phyloP scores from a whole-genome alignment of 2,329 filamentous ascomycete species.

The Aspergillus fischeri region DNA sequence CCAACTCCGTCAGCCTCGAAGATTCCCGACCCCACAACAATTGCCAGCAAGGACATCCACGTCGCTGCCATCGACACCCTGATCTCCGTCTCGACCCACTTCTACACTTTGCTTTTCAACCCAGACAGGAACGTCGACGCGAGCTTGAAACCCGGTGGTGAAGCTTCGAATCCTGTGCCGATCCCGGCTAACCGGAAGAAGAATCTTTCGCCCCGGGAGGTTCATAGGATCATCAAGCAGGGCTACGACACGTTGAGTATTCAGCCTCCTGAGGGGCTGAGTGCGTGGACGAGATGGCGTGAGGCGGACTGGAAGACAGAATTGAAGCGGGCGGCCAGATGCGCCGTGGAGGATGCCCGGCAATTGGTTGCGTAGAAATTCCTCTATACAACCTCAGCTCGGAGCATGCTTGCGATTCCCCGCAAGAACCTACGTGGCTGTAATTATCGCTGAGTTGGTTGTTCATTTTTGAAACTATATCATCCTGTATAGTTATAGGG shows the following conservation, averaged over 20 bases:
- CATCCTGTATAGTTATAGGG: not conserved
- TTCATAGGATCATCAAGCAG: slow-evolving; percentile 88
- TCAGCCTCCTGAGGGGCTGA: slow-evolving; percentile 79
- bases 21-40: slow-evolving; percentile 10
- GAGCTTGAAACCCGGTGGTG: slow-evolving; percentile 8
- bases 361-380: slow-evolving; percentile 34
- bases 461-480: not conserved
- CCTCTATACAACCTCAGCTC: not conserved
- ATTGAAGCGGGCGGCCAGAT: slow-evolving; percentile 81
- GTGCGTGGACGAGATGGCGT: slow-evolving; percentile 78
- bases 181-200: slow-evolving; percentile 47
- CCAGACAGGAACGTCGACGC: slow-evolving; percentile 44
- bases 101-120: slow-evolving; percentile 68
- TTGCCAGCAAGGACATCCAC: slow-evolving; percentile 20
- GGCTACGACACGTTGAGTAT: slow-evolving; percentile 95
- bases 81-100: slow-evolving; percentile 74
- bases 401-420: not conserved
- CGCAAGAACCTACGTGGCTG: not conserved
- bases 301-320: slow-evolving; percentile 81
- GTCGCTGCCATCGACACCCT: slow-evolving; percentile 78
- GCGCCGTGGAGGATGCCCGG: slow-evolving; percentile 68
- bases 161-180: slow-evolving; percentile 21
- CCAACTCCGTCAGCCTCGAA: slow-evolving; percentile 13
- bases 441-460: not conserved
- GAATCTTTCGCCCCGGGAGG: slow-evolving; percentile 75